phyloP scores from a whole-genome alignment of 192 early-diverging fungal species.

The Dimargaris cristalligena region DNA sequence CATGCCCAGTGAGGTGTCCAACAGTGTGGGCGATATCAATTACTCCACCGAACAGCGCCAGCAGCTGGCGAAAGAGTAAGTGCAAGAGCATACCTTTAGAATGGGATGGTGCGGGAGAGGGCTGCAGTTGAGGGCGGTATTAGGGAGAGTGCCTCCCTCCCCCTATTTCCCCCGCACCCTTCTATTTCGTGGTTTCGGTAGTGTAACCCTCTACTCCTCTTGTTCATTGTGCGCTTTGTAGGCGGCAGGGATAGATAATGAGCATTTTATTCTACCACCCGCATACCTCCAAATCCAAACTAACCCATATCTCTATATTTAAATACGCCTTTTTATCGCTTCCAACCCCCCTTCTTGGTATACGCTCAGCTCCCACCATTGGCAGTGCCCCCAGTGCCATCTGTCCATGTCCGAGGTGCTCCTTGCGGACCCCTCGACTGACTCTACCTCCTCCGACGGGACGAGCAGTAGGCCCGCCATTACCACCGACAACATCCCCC shows the following conservation, averaged over 20 bases:
- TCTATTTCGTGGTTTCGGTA: not conserved
- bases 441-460: not conserved
- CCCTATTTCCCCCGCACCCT: not conserved
- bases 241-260: not conserved
- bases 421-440: not conserved
- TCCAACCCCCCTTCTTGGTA: not conserved
- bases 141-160: no score
- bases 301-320: not conserved
- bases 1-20: conserved; percentile 40
- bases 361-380: not conserved
- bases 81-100: no score
- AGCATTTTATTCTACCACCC: not conserved
- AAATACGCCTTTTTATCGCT: not conserved
- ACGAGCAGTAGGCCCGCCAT: not conserved
- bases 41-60: conserved; percentile 1
- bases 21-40: conserved; percentile 5
- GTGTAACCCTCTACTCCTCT: not conserved
- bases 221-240: not conserved
- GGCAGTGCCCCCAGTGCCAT: not conserved
- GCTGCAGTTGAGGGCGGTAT: no score
- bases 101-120: not conserved
- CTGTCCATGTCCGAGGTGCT: not conserved
- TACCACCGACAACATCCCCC: not conserved
- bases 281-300: not conserved
- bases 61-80: conserved; percentile 4